Percentiles rank a stretch among this genome's conserved stretches.
These are phyloP conservation scores for Fusarium protoensiforme DNA, from an alignment of 2,329 filamentous ascomycete genomes.

Conservation along the genomic window DNA sequence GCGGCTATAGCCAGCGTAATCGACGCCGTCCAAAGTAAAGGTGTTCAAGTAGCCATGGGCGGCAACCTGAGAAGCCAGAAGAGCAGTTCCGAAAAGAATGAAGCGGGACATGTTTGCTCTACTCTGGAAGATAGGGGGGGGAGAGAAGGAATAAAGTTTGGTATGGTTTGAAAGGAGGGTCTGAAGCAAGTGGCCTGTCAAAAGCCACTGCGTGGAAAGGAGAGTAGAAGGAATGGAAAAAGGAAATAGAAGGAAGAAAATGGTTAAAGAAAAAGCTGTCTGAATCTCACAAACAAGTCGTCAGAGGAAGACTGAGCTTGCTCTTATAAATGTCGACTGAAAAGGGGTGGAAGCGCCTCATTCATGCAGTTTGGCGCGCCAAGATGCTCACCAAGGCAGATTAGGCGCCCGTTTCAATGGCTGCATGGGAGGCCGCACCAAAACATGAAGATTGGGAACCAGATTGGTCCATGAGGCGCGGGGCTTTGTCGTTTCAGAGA, in stretches of 20 bases:
- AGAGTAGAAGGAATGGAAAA: background rate
- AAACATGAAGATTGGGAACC: background rate
- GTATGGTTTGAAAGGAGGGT: background rate
- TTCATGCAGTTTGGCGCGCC: background rate
- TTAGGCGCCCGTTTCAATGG: slow-evolving; percentile 5
- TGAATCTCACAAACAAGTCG: background rate
- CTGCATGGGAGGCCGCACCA: background rate
- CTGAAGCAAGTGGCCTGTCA: slow-evolving; percentile 12
- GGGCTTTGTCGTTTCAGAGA: background rate
- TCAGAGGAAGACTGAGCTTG: background rate
- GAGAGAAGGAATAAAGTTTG: background rate
- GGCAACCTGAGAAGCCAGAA: slow-evolving; percentile 35
- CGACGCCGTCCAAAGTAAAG: slow-evolving; percentile 46
- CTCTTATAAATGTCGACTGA: background rate
- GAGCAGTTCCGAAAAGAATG: slow-evolving; percentile 11
- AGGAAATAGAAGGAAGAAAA: background rate
- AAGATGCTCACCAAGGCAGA: background rate
- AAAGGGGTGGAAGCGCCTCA: background rate
- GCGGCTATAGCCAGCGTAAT: slow-evolving; percentile 46
- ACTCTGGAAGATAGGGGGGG: background rate
- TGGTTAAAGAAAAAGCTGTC: background rate
- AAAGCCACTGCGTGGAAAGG: background rate
- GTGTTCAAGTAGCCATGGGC: slow-evolving; percentile 41
- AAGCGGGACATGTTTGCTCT: slow-evolving; percentile 25
- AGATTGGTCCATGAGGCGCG: background rate